Conservation (phyloP, 116 monocot species). For the Dioscorea cayenensis region DNA sequence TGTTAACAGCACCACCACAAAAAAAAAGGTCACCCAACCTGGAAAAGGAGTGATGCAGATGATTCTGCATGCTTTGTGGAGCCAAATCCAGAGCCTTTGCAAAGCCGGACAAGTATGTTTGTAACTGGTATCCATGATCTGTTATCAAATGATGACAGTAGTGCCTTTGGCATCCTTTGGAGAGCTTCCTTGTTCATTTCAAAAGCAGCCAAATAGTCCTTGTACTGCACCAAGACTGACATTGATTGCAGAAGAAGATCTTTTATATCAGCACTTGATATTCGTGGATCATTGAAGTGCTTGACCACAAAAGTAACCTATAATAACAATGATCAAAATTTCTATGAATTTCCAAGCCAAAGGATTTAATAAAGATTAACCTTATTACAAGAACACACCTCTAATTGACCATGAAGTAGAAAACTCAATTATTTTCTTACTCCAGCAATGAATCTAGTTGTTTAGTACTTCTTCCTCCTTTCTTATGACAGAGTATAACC, state of each 20-base stretch:
- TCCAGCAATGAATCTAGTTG: too few species aligned
- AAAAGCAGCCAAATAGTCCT: slow-evolving; percentile 70
- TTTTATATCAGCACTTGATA: slow-evolving; percentile 75
- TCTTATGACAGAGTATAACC: too few species aligned
- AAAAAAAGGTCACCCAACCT: slow-evolving; percentile 34
- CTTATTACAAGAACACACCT: background rate
- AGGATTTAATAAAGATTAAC: background rate
- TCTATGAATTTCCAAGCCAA: background rate
- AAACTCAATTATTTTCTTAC: too few species aligned
- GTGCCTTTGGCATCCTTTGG: slow-evolving; percentile 66
- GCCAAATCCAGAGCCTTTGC: slow-evolving; percentile 88
- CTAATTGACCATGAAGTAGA: background rate
- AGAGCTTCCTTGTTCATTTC: slow-evolving; percentile 80
- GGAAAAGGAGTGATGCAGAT: slow-evolving; percentile 69
- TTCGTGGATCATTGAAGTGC: slow-evolving; percentile 84
- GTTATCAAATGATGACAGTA: slow-evolving; percentile 81
- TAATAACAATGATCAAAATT: background rate
- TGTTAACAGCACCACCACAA: background rate
- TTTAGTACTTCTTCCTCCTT: too few species aligned
- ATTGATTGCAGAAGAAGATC: slow-evolving; percentile 93
- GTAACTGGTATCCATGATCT: slow-evolving; percentile 95
- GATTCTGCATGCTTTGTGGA: slow-evolving; percentile 74
- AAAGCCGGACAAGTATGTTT: slow-evolving; percentile 70
- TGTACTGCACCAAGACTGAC: slow-evolving; percentile 77
- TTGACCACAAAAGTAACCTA: slow-evolving; percentile 83